phyloP scores from a whole-genome alignment of 2,329 filamentous ascomycete genomes.

The Pyricularia pennisetigena region DNA sequence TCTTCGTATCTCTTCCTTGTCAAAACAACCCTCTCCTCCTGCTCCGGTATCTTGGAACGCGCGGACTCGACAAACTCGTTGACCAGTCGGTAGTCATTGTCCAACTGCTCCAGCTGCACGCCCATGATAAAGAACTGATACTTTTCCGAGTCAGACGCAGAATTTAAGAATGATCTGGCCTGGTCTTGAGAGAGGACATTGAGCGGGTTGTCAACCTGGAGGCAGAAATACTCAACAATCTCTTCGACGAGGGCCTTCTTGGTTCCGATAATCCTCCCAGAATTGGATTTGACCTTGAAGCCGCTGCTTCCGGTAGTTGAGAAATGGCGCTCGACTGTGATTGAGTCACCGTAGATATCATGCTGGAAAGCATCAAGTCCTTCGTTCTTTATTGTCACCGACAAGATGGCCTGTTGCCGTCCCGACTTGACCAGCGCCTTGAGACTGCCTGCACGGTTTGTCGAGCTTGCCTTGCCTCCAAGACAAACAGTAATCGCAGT shows the following conservation, averaged over 20 bases:
- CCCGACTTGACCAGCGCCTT: constrained; percentile 88
- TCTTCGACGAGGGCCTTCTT: constrained; percentile 85
- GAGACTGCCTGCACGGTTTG: constrained; percentile 82
- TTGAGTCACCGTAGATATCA: constrained; percentile 72
- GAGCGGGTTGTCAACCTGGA: constrained; percentile 95
- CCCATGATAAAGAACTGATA: constrained; percentile 96
- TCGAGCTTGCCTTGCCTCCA: constrained; percentile 87
- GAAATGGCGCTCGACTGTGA: constrained; percentile 88
- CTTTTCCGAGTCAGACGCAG: constrained; percentile 72
- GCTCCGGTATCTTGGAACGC: constrained; percentile 50
- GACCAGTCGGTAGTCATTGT: constrained; percentile 82
- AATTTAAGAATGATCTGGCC: constrained; percentile 84
- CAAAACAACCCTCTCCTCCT: constrained; percentile 51
- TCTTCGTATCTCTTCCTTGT: constrained; percentile 50
- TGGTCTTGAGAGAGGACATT: constrained; percentile 94
- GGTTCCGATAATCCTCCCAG: constrained; percentile 62
- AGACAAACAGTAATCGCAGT: constrained; percentile 89
- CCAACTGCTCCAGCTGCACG: constrained; percentile 84
- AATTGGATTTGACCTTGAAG: constrained; percentile 76
- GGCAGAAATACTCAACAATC: constrained; percentile 82
- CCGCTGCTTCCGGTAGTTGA: constrained; percentile 62
- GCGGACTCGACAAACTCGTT: constrained; percentile 69
- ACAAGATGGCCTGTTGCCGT: constrained; percentile 62
- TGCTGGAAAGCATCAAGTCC: constrained; percentile 77
- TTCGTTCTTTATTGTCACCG: constrained; percentile 84